phyloP scores from a whole-genome alignment of 2,329 filamentous ascomycete species.

The Pezicula neosporulosa region DNA sequence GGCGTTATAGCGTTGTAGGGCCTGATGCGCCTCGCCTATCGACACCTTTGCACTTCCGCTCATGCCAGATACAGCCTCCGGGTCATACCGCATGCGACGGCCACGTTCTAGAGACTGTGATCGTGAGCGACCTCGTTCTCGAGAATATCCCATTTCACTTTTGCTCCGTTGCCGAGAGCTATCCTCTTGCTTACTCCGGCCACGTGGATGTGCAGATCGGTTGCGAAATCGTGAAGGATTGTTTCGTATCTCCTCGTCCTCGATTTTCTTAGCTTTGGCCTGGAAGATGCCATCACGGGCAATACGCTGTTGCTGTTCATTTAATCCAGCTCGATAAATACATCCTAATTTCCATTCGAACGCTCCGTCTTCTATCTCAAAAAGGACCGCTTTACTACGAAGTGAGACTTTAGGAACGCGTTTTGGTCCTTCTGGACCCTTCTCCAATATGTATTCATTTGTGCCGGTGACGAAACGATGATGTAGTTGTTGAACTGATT shows the following conservation, averaged over 20 bases:
- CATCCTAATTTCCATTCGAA: slow-evolving; percentile 97
- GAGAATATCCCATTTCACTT: slow-evolving; percentile 25
- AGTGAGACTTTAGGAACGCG: slow-evolving; percentile 81
- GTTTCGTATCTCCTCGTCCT: slow-evolving; percentile 62
- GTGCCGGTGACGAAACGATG: slow-evolving; percentile 86
- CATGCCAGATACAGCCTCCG: slow-evolving; percentile 70
- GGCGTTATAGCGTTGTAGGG: slow-evolving; percentile 76
- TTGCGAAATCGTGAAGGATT: slow-evolving; percentile 51
- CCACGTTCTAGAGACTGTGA: slow-evolving; percentile 25
- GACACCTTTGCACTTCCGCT: slow-evolving; percentile 70
- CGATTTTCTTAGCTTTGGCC: slow-evolving; percentile 81
- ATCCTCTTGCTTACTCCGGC: slow-evolving; percentile 23
- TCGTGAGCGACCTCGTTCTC: slow-evolving; percentile 24
- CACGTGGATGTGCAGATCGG: slow-evolving; percentile 40
- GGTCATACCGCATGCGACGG: slow-evolving; percentile 67
- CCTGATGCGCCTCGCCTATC: slow-evolving; percentile 71
- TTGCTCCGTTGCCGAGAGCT: slow-evolving; percentile 21
- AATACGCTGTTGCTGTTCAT: slow-evolving; percentile 86
- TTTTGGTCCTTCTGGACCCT: slow-evolving; percentile 82
- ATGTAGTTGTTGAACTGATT: slow-evolving; percentile 86
- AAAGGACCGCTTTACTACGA: slow-evolving; percentile 75
- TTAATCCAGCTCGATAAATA: slow-evolving; percentile 84
- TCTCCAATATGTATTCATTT: slow-evolving; percentile 84
- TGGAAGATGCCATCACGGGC: slow-evolving; percentile 88
- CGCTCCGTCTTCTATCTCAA: slow-evolving; percentile 91